Evolutionary conservation across 228 moss, liverwort and hornwort species (phyloP).

Genomic region (Sphagnum magellanicum): DNA sequence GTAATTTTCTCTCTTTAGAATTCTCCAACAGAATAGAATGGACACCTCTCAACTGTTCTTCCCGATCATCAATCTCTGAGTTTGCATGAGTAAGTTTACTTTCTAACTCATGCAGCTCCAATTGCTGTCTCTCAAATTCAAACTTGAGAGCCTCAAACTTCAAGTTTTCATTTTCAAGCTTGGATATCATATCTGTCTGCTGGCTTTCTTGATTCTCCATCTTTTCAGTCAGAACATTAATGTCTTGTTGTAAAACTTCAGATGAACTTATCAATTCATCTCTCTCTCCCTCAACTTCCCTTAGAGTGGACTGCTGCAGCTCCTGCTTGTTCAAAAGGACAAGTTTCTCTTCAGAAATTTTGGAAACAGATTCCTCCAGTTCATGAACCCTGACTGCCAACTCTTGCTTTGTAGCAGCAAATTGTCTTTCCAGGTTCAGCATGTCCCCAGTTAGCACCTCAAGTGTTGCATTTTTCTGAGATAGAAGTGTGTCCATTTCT

Average conservation of each 20-base stretch:
- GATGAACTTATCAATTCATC: constrained; percentile 16
- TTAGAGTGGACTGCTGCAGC: constrained; percentile 14
- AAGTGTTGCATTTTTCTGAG: constrained; percentile 18
- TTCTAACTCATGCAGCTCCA: constrained; percentile 31
- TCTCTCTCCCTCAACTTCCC: constrained; percentile 27
- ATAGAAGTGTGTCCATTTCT: constrained; percentile 11
- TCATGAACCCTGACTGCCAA: constrained; percentile 21
- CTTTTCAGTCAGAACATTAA: constrained; percentile 17
- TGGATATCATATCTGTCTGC: constrained; percentile 17
- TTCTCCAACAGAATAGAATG: constrained; percentile 40
- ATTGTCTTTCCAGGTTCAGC: constrained; percentile 15
- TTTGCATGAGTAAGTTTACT: constrained; percentile 16
- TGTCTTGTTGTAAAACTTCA: constrained; percentile 20
- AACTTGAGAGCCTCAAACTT: constrained; percentile 21
- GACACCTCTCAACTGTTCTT: constrained; percentile 39
- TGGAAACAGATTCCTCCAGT: constrained; percentile 27
- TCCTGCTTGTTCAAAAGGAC: constrained; percentile 20
- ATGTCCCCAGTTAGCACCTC: constrained; percentile 18
- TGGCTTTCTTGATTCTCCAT: constrained; percentile 18
- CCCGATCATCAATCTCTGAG: constrained; percentile 33
- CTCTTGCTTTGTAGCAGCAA: constrained; percentile 20
- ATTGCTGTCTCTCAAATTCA: constrained; percentile 22
- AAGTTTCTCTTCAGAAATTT: constrained; percentile 22
- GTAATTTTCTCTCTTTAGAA: constrained; percentile 20
- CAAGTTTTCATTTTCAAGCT: constrained; percentile 20